phyloP scores from a whole-genome alignment of 495 filamentous ascomycete genomes.

The Hypoxylon crocopeplum region DNA sequence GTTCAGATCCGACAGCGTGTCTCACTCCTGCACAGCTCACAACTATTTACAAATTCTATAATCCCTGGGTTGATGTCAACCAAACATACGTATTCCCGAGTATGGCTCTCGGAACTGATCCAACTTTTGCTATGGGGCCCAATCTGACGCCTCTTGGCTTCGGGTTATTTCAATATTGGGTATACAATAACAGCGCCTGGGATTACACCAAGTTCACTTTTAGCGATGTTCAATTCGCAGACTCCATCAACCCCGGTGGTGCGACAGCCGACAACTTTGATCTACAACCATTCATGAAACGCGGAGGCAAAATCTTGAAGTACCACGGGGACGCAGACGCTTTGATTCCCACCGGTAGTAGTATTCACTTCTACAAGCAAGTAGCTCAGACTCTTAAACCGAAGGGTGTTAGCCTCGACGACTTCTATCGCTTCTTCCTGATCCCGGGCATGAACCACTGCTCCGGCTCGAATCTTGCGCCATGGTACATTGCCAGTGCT shows the following conservation, averaged over 20 bases:
- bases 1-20: slow-evolving; percentile 51
- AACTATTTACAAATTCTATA: slow-evolving; percentile 62
- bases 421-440: slow-evolving; percentile 54
- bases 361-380: slow-evolving; percentile 51
- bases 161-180: slow-evolving; percentile 48
- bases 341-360: slow-evolving; percentile 53
- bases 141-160: slow-evolving; percentile 38
- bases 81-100: slow-evolving; percentile 40
- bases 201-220: slow-evolving; percentile 47
- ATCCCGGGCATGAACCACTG: slow-evolving; percentile 56
- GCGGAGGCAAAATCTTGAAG: slow-evolving; percentile 61
- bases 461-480: slow-evolving; percentile 37
- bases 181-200: slow-evolving; percentile 52
- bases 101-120: slow-evolving; percentile 27
- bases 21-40: slow-evolving; percentile 62
- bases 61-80: slow-evolving; percentile 48
- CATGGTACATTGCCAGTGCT: slow-evolving; percentile 50
- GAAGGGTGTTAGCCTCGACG: slow-evolving; percentile 35
- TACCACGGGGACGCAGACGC: slow-evolving; percentile 63
- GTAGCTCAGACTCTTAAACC: slow-evolving; percentile 31
- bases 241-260: slow-evolving; percentile 44
- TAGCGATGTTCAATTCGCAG: slow-evolving; percentile 39
- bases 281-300: slow-evolving; percentile 49
- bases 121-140: slow-evolving; percentile 13
- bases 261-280: slow-evolving; percentile 55